phyloP scores from a whole-genome alignment of 305 asterid genomes.

The Caryopteris hybrid region DNA sequence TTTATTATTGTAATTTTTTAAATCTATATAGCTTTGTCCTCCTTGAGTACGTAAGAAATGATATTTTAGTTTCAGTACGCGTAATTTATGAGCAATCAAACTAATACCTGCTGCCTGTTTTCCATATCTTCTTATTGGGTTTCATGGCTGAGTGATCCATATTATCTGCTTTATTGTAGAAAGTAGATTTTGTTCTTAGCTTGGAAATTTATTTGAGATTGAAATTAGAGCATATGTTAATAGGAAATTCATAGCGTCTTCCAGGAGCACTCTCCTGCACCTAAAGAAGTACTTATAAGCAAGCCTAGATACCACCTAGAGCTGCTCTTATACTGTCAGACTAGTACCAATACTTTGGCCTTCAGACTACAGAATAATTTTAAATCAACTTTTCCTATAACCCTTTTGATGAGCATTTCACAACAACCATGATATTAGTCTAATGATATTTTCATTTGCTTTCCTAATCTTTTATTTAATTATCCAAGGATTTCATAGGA shows the following conservation, averaged over 20 bases:
- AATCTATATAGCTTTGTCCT: slow-evolving; percentile 1
- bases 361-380: not conserved
- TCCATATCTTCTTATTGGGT: not conserved
- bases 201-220: not conserved
- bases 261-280: not conserved
- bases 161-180: not conserved
- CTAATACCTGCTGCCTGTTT: not conserved
- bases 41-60: not conserved
- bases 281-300: not conserved
- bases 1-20: too few species aligned
- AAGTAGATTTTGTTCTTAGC: not conserved
- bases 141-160: not conserved
- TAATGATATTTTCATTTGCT: not conserved
- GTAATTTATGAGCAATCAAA: not conserved
- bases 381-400: not conserved
- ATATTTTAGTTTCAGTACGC: not conserved
- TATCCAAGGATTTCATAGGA: not conserved
- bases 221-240: not conserved
- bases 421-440: not conserved
- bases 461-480: not conserved
- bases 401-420: not conserved
- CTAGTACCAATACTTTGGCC: not conserved
- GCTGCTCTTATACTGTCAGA: not conserved
- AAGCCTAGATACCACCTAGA: not conserved
- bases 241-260: not conserved